phyloP scores from a whole-genome alignment of 192 early-diverging fungal species.

The Helicostylum pulchrum region DNA sequence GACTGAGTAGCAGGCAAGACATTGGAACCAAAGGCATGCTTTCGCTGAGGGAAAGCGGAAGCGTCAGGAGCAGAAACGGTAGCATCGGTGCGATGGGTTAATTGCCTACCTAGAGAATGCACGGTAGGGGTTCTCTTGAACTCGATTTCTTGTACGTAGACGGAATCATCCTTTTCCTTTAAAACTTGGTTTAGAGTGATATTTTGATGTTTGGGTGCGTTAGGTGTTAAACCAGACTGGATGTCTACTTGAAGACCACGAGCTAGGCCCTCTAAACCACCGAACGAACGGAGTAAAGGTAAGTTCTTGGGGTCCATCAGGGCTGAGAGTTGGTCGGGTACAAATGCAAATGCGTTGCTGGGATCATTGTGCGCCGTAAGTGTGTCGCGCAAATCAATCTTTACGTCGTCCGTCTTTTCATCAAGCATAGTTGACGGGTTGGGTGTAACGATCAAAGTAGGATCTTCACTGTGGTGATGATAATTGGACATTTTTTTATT shows the following conservation, averaged over 20 bases:
- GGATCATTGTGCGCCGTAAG: slow-evolving; percentile 32
- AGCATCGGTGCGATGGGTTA: slow-evolving; percentile 9
- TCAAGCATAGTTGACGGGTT: neutral
- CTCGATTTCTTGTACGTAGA: slow-evolving; percentile 14
- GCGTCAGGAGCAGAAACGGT: slow-evolving; percentile 2
- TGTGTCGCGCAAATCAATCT: slow-evolving; percentile 9
- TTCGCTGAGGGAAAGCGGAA: slow-evolving; percentile 59
- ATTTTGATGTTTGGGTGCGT: slow-evolving; percentile 1
- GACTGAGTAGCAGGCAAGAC: slow-evolving; percentile 62
- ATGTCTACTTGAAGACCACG: slow-evolving; percentile 45
- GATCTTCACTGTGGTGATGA: slow-evolving; percentile 13
- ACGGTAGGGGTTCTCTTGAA: slow-evolving; percentile 13
- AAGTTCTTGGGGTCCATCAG: slow-evolving; percentile 58
- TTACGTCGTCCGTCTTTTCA: slow-evolving; percentile 3
- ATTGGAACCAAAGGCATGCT: slow-evolving; percentile 62
- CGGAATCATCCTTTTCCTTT: slow-evolving; percentile 11
- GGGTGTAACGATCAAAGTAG: slow-evolving; percentile 5
- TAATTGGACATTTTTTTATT: neutral
- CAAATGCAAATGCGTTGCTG: slow-evolving; percentile 50
- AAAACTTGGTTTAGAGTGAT: slow-evolving; percentile 3
- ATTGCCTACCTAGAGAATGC: slow-evolving; percentile 17
- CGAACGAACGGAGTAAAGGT: slow-evolving; percentile 34
- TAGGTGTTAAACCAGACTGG: slow-evolving; percentile 39
- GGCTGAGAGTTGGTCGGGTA: slow-evolving; percentile 38
- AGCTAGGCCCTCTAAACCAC: slow-evolving; percentile 49